Evolutionary conservation across 305 asterid genomes (phyloP).

Genomic region (Euphrasia arctica): DNA sequence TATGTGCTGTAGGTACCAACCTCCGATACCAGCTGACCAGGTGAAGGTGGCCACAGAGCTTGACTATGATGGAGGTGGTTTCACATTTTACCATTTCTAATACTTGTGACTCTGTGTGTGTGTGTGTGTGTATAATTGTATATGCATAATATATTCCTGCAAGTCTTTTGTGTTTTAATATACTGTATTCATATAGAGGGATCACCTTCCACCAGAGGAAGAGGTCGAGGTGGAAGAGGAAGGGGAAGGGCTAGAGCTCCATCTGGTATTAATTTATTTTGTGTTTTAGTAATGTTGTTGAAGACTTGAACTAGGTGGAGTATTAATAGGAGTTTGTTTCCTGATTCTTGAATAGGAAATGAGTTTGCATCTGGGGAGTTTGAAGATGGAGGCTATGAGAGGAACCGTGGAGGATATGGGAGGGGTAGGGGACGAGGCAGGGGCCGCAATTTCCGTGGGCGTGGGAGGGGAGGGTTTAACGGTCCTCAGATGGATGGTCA

Average conservation of each 20-base stretch:
- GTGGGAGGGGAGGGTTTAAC: slow-evolving; percentile 71
- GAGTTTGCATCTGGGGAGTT: slow-evolving; percentile 48
- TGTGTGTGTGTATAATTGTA: neutral
- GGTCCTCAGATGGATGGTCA: slow-evolving; percentile 42
- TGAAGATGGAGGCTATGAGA: slow-evolving; percentile 76
- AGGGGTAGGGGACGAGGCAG: slow-evolving; percentile 82
- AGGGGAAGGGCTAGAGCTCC: slow-evolving; percentile 75
- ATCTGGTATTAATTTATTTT: slow-evolving; percentile 33
- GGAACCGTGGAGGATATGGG: slow-evolving; percentile 48
- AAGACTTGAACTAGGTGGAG: neutral
- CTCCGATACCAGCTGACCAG: slow-evolving; percentile 84
- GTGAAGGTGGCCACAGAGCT: slow-evolving; percentile 60
- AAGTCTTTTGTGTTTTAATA: slow-evolving; percentile 8
- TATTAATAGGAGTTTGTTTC: neutral
- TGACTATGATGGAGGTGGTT: slow-evolving; percentile 73
- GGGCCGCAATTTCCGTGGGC: slow-evolving; percentile 63
- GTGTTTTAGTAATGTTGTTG: neutral
- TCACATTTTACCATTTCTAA: slow-evolving; percentile 3
- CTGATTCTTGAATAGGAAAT: slow-evolving; percentile 43
- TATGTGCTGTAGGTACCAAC: slow-evolving; percentile 60
- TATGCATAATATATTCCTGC: neutral
- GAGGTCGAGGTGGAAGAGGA: slow-evolving; percentile 79
- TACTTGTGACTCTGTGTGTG: neutral
- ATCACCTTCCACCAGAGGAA: slow-evolving; percentile 62
- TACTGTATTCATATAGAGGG: slow-evolving; percentile 46